Evolutionary conservation across 495 filamentous ascomycete genomes (phyloP).

Genomic region (Aspergillus affinis): DNA sequence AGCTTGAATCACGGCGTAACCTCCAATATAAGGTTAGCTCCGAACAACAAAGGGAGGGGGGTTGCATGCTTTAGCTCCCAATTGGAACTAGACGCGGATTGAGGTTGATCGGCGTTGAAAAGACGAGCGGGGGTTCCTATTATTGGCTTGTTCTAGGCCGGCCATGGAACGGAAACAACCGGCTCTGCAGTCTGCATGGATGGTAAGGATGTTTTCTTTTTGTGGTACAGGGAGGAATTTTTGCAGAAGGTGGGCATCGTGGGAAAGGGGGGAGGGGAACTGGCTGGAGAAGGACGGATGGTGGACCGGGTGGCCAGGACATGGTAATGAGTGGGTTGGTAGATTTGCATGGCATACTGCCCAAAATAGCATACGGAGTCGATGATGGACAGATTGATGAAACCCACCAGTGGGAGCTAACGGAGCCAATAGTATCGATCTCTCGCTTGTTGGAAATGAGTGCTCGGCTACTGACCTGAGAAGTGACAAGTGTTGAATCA

Average conservation of each 20-base stretch:
- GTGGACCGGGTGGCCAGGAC: not conserved
- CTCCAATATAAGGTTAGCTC: conserved; percentile 5
- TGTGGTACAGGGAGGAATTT: not conserved
- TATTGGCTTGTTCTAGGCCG: not conserved
- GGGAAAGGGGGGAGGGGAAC: conserved; percentile 2
- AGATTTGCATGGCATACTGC: not conserved
- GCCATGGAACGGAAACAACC: not conserved
- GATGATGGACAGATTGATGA: conserved; percentile 1
- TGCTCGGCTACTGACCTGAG: not conserved
- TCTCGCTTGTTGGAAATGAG: not conserved
- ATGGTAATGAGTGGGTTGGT: not conserved
- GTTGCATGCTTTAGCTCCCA: not conserved
- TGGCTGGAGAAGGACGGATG: not conserved
- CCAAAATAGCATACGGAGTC: not conserved
- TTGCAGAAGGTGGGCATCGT: not conserved
- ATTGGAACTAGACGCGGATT: not conserved
- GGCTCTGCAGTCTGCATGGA: not conserved
- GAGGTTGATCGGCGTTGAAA: not conserved
- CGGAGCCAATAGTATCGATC: not conserved
- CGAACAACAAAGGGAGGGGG: not conserved
- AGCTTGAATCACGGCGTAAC: not conserved
- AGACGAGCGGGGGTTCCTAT: not conserved
- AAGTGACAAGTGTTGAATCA: not conserved
- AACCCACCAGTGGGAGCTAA: conserved; percentile 1
- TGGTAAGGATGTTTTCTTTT: not conserved